Evolutionary conservation across 768 basidiomycete genomes (phyloP), one percentile per base, ranked within the genome.

Genomic region (Saitozyma podzolica): DNA sequence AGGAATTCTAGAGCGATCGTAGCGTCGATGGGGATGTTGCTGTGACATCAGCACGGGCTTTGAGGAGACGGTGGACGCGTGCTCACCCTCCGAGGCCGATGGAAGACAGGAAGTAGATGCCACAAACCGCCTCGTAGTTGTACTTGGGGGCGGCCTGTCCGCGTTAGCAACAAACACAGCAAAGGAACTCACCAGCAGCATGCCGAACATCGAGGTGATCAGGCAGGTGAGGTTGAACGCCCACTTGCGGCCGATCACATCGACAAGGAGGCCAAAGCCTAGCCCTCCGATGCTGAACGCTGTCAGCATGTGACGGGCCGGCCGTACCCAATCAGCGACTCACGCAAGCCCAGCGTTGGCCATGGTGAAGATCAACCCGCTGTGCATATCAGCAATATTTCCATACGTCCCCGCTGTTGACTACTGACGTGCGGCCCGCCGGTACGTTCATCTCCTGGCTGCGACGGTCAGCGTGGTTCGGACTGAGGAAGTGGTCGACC

Each of bases 161-260:
- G 47, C 43, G 16, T 45, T n/a, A 8, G 41, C 40, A 10, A n/a
- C 16, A 49, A n/a, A 6, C 49, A 20, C 58, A 49, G 40, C 29
- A 40, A 37, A 53, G 19, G 47, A 50, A 37, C 64, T 57, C 42
- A 63, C 69, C 37, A 80, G 63, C 58, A 81, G 66, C 8, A 78
- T 53, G 39, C 80, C 80, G 54, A 81, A 80, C 40, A 81, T 63
- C n/a, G 72, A 70, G 9, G 78, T 72, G 62, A 82, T 76, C 53
- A 80, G 58, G 68, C 79, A 79, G 9, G 80, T 80, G 29, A 80
- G 61, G 69, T 82, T 81, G 75, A 81, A 82, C 8, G 78, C 78
- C 80, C 78, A 80, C 47, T 68, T 65, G 37, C 77, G 59, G 1
- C 80, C 80, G 62, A 81, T 77, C 50, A 81, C 67, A 59, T 80